Evolutionary conservation across 495 filamentous ascomycete species (phyloP).

Genomic region (Penicillium dipodomyicola): DNA sequence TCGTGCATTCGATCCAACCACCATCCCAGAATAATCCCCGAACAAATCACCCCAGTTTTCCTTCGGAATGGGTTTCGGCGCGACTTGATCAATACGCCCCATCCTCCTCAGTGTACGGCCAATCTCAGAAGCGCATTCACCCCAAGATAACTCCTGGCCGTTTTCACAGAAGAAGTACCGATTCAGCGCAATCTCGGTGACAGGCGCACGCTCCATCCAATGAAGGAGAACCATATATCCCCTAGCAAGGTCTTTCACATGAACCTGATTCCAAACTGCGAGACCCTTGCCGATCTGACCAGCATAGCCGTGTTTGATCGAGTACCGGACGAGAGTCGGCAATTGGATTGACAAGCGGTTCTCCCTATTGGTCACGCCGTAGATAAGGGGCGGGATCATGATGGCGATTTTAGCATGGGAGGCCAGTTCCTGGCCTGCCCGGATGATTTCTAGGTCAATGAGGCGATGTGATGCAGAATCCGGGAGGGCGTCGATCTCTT

Average conservation of each 20-base stretch:
- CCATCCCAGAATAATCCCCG: constrained; percentile 16
- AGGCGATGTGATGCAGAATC: constrained; percentile 38
- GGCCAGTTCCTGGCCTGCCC: constrained; percentile 27
- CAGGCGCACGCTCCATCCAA: constrained; percentile 25
- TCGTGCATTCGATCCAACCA: constrained; percentile 32
- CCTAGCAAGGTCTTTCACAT: constrained; percentile 30
- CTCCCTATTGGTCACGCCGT: constrained; percentile 28
- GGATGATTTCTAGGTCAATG: constrained; percentile 41
- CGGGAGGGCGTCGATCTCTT: constrained; percentile 34
- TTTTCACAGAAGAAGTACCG: constrained; percentile 42
- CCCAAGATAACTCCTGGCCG: constrained; percentile 32
- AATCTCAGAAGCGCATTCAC: constrained; percentile 25
- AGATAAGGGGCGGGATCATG: constrained; percentile 38
- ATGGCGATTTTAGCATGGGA: constrained; percentile 37
- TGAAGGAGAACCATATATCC: constrained; percentile 34
- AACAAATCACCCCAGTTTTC: constrained; percentile 35
- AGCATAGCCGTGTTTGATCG: constrained; percentile 36
- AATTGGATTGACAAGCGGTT: constrained; percentile 33
- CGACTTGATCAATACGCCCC: constrained; percentile 3
- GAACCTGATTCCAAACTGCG: constrained; percentile 27
- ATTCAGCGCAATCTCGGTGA: constrained; percentile 21
- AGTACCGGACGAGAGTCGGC: constrained; percentile 30
- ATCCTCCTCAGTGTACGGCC: constrained; percentile 22
- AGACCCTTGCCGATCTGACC: constrained; percentile 30
- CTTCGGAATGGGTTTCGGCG: not conserved